Percentiles rank a stretch among this genome's conserved stretches.
phyloP scores from a whole-genome alignment of 2,329 filamentous ascomycete genomes.

The Penicillium glabrum region DNA sequence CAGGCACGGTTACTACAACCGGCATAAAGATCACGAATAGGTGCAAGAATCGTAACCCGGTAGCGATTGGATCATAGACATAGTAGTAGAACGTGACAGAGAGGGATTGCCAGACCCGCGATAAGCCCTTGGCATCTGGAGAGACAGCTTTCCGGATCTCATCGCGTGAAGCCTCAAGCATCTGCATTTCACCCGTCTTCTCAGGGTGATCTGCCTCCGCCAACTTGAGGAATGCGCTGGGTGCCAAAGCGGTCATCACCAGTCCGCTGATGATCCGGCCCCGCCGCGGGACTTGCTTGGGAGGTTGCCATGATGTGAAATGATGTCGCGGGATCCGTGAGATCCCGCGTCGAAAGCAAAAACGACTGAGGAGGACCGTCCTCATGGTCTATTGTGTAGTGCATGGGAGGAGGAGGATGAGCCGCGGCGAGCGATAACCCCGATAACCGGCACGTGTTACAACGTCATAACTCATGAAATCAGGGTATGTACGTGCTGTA shows the following conservation, averaged over 20 bases:
- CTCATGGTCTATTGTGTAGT: constrained; percentile 45
- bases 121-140: constrained; percentile 60
- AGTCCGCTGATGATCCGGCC: constrained; percentile 29
- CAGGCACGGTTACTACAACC: constrained; percentile 76
- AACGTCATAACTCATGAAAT: constrained; percentile 17
- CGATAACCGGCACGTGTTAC: constrained; percentile 23
- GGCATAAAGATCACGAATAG: constrained; percentile 87
- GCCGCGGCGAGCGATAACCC: background rate
- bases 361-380: constrained; percentile 51
- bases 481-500: too few relatives aligned
- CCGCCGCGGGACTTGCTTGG: constrained; percentile 19
- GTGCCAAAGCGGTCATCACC: constrained; percentile 51
- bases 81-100: constrained; percentile 66
- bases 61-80: constrained; percentile 74
- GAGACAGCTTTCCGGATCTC: constrained; percentile 72
- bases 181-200: constrained; percentile 77
- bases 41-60: constrained; percentile 83
- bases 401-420: constrained; percentile 10
- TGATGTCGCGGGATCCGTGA: constrained; percentile 36
- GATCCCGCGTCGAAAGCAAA: constrained; percentile 47
- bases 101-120: constrained; percentile 58
- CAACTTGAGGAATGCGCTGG: constrained; percentile 60
- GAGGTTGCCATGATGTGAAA: constrained; percentile 26
- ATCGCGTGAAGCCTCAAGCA: constrained; percentile 77
- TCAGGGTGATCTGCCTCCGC: constrained; percentile 50